Conservation (phyloP, 352 stramenopile genomes). For the Phytophthora tubulina region DNA sequence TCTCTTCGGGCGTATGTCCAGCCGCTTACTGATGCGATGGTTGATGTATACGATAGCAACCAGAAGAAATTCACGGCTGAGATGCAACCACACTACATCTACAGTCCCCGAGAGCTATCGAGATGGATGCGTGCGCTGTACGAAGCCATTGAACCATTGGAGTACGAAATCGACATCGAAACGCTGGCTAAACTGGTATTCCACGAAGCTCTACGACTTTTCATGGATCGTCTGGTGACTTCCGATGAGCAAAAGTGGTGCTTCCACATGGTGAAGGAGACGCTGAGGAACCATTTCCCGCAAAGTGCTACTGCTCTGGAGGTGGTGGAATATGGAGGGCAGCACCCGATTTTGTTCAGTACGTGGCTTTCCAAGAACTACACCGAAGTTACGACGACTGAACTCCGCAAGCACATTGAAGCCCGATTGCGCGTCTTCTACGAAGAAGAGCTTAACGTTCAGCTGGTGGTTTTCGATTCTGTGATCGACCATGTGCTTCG, state of each 20-base stretch:
- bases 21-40: conserved; percentile 98
- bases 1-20: conserved; percentile 97
- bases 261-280: conserved; percentile 89
- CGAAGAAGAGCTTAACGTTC: conserved; percentile 99
- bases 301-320: conserved; percentile 82
- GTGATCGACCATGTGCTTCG: conserved; percentile 99
- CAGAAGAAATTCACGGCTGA: conserved; percentile 95
- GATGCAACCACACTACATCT: conserved; percentile 99
- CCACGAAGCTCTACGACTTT: conserved; percentile 99
- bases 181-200: conserved; percentile 98
- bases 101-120: conserved; percentile 99
- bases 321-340: conserved; percentile 72
- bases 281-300: conserved; percentile 83
- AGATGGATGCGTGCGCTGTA: conserved; percentile 99
- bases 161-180: conserved; percentile 95
- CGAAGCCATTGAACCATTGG: conserved; percentile 96
- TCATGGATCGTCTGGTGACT: conserved; percentile 99
- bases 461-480: conserved; percentile 99
- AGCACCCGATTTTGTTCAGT: conserved; percentile 97
- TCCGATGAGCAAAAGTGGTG: conserved; percentile 98
- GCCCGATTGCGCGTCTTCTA: conserved; percentile 99
- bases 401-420: conserved; percentile 97
- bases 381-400: conserved; percentile 90
- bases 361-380: conserved; percentile 99
- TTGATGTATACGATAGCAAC: conserved; percentile 99